These are phyloP conservation scores for Cucumis sativus DNA, from an alignment of 306 rosid genomes.

Conservation along the genomic window DNA sequence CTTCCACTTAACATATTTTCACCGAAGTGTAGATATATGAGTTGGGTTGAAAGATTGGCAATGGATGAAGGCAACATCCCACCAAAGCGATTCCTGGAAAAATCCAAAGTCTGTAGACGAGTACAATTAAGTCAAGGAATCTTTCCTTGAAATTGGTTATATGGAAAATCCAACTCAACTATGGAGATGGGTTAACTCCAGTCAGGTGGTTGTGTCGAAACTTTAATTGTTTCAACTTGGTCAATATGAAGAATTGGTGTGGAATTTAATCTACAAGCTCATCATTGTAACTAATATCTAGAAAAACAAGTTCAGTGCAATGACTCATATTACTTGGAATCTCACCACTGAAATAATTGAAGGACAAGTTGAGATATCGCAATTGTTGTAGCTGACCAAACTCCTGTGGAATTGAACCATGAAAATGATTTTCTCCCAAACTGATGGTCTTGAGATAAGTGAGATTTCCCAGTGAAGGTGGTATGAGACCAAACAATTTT, in stretches of 20 bases:
- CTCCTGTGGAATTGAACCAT: conserved; percentile 22
- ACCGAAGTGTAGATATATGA: background rate
- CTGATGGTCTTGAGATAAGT: conserved; percentile 18
- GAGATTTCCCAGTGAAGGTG: conserved; percentile 27
- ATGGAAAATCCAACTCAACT: too few species aligned
- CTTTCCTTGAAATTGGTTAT: background rate
- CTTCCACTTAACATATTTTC: background rate
- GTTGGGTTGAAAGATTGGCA: conserved; percentile 16
- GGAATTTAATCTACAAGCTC: conserved; percentile 11
- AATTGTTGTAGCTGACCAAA: conserved; percentile 9
- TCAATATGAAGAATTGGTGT: conserved; percentile 3
- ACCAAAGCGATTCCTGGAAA: background rate
- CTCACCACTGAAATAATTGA: background rate
- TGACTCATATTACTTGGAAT: background rate
- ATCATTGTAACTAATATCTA: too few species aligned
- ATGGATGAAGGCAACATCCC: conserved; percentile 6
- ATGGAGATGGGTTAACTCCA: conserved; percentile 22
- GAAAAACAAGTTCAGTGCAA: background rate
- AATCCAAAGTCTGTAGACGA: background rate
- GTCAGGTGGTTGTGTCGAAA: conserved; percentile 16
- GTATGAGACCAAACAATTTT: conserved; percentile 6
- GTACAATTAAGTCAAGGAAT: conserved; percentile 20
- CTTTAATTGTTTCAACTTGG: background rate
- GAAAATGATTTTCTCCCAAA: conserved; percentile 10
- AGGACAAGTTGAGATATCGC: conserved; percentile 4